Base-by-base conservation (phyloP, 1,139 yeast genomes). In the Diutina ranongensis region DNA sequence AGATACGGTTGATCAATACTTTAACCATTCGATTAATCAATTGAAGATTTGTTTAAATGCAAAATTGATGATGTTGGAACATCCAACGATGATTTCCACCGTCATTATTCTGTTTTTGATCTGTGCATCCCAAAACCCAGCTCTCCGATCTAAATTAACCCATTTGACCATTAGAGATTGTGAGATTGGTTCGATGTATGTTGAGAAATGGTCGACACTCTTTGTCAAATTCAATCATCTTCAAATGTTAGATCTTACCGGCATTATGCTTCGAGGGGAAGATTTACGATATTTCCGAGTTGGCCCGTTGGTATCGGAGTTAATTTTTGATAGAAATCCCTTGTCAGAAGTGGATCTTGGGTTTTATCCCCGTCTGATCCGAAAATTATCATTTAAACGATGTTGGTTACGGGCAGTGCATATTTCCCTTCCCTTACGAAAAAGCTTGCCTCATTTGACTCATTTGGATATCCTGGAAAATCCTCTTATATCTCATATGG, bases 141-240 rank as follows among this genome's bases (percentile, higher is more conserved):
- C 15, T n/a, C 20, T 35, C 19, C 38, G 38, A 16, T 15, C 18
- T 18, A 35, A 35, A 20, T 22, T 35, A 12, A 28, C 21, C 18
- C 28, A 13, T 16, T 8, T 20, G 15, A 25, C 40, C 10, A 8
- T 36, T 3, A 22, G 28, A 4, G 28, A 36, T 18, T 36, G 40
- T 21, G 27, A 36, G 25, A 36, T 36, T 28, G 40, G 40, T 13
- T 13, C 40, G 15, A 36, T 36, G 40, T 36, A 36, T 15, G 40
- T 36, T 1, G 40, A 36, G 15, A 15, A 36, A 21, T 36, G 40
- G 40, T 15, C 15, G 12, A 16, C 18, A 12, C 20, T 36, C 15
- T 36, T 36, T 20, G 16, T 13, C 10, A 9, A 10, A 28, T 36
- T 36, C 25, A 3, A n/a, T 13, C n/a, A 18, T n/a, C 28, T 36